Evolutionary conservation across 2,329 filamentous ascomycete species (phyloP), one percentile per base, ranked within the genome.

Genomic region (Magnaporthales sp.): DNA sequence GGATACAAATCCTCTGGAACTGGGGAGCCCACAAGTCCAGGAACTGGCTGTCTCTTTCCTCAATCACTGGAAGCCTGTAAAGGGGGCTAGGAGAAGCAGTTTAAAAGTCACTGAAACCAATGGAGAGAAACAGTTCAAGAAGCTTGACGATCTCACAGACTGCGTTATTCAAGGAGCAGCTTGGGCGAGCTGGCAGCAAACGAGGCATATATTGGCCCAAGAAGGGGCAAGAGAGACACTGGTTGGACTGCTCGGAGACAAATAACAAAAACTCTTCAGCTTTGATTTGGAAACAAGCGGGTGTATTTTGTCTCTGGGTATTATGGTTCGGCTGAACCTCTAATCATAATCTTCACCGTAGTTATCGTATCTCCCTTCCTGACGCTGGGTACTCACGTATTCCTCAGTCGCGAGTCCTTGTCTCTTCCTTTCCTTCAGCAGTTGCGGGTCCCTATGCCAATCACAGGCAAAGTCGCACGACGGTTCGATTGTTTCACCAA

Each of bases 61-160:
- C 29, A 24, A 29, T 9, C 68, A 68, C 30, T 67, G 69, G 69
- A 61, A 60, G 10, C 30, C 56, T 11, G 51, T 15, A 31, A 26
- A 58, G 11, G 68, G 13, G 64, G 63, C 13, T 69, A 69, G 66
- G 64, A 68, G 27, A 65, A 26, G 31, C 51, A 65, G 31, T 56
- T n/a, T 19, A 6, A 32, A 54, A 38, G 60, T 24, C 9, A 54
- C 54, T 26, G 46, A 13, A 38, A 22, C 19, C 63, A 62, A 32
- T 6, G 19, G 31, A 15, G 22, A 19, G 67, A 46, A 19, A 11
- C 64, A 46, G 71, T 66, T 74, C 63, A 75, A 70, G n/a, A 95
- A 95, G 76, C 76, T 94, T 66, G 92, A 96, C 75, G 92, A 96
- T 78, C 77, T 96, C 64, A 90, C 91, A 0, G 92, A 96, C 78